Evolutionary conservation across 2,329 filamentous ascomycete species (phyloP), one percentile per base, ranked within the genome.

Genomic region (Escovopsis weberi): DNA sequence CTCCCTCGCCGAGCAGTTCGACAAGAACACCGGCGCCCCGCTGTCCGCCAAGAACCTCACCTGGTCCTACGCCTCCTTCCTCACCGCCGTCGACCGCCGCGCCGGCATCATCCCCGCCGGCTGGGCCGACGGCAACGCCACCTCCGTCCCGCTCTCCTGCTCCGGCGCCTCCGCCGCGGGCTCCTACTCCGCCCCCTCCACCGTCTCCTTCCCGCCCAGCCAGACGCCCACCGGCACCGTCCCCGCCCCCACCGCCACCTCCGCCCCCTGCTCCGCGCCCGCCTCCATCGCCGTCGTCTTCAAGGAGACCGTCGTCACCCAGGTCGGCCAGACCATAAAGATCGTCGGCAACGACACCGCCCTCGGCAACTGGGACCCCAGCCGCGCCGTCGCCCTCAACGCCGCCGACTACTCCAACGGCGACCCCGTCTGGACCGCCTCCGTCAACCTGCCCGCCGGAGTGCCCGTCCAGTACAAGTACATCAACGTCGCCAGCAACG

Each of bases 11-110:
- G 82, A 86, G 62, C 80, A 85, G 56, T 85, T 74, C 52, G 67
- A 72, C 49, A 70, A 70, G 50, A 58, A 61, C 43, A 62, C 56
- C 37, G 78, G 72, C 28, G 48, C 53, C 0, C 77, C 75, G 2
- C 61, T 80, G 4, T 82, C 78, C 1, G 82, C 81, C 1, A 61
- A 64, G 15, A 77, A 85, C 48, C 63, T 85, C 26, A 85, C 81
- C 3, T 85, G 81, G 81, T 83, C 79, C 0, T 85, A 84, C 49
- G 78, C 80, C 1, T 70, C 80, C 0, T 79, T 85, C 58, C 62
- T 85, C 38, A 80, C 79, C 0, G 72, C 73, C n/a, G 61, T 66
- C 23, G 68, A 68, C 36, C 71, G 78, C 33, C 71, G 78, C 38
- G 67, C 68, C 38, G 69, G 68, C 18, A 52, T 70, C 12, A 58